phyloP scores from a whole-genome alignment of 2,329 filamentous ascomycete species.

The Fusarium ramigenum region DNA sequence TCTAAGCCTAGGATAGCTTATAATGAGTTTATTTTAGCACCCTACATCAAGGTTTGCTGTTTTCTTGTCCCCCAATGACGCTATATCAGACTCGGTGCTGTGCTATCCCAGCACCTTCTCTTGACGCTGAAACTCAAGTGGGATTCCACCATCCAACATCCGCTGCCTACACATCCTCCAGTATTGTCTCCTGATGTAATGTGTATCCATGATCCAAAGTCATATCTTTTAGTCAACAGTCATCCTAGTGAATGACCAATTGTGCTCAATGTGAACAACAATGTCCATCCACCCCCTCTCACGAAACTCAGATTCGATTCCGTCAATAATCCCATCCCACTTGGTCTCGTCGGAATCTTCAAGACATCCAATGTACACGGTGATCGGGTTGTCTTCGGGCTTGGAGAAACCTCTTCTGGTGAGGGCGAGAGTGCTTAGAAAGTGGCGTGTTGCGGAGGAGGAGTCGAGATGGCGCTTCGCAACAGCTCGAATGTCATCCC shows the following conservation, averaged over 20 bases:
- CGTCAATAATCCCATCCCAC: background rate
- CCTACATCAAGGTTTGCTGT: too few relatives aligned
- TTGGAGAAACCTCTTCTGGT: background rate
- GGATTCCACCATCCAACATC: background rate
- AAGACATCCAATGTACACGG: background rate
- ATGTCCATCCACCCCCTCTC: background rate
- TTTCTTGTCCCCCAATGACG: too few relatives aligned
- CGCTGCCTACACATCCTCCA: too few relatives aligned
- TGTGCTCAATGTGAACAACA: slow-evolving; percentile 1
- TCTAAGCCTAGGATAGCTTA: too few relatives aligned
- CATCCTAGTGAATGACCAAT: background rate
- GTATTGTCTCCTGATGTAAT: background rate
- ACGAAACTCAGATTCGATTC: background rate
- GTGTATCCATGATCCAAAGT: background rate
- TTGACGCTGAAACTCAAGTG: background rate
- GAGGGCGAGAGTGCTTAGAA: background rate
- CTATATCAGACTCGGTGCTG: background rate
- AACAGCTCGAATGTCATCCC: background rate
- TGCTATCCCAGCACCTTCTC: background rate
- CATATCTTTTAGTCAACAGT: background rate
- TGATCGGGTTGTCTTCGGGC: background rate
- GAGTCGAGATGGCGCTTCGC: background rate
- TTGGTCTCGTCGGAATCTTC: background rate
- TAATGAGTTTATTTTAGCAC: too few relatives aligned
- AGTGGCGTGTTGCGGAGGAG: background rate